Conservation (phyloP, 805 yeast species). For the Ogataea degrootiae region DNA sequence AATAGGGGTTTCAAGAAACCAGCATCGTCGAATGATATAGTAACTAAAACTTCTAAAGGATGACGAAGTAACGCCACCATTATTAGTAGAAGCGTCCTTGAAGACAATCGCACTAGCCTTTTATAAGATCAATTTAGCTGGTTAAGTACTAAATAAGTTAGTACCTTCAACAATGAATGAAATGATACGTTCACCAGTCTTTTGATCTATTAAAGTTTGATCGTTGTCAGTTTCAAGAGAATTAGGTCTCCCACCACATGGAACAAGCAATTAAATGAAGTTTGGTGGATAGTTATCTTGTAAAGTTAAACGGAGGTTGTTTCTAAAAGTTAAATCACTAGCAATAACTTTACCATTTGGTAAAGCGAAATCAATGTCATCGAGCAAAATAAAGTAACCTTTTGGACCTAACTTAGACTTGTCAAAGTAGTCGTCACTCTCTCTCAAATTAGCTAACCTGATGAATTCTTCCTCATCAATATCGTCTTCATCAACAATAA, state of each 20-base stretch:
- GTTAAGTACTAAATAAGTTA: constrained; percentile 89
- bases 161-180: constrained; percentile 98
- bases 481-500: constrained; percentile 86
- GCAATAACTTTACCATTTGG: constrained; percentile 75
- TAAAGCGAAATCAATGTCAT: constrained; percentile 71
- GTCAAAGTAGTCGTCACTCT: constrained; percentile 70
- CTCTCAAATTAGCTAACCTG: constrained; percentile 72
- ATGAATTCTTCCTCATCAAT: constrained; percentile 73
- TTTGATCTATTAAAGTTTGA: constrained; percentile 59
- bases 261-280: constrained; percentile 80
- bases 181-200: constrained; percentile 70
- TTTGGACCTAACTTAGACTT: constrained; percentile 56
- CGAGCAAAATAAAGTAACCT: constrained; percentile 83
- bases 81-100: constrained; percentile 96
- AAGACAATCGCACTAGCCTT: constrained; percentile 80
- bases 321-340: constrained; percentile 87
- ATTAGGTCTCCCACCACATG: constrained; percentile 98
- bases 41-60: constrained; percentile 93
- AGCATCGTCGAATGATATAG: constrained; percentile 83
- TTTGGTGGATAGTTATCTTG: constrained; percentile 54
- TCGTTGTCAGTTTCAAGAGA: constrained; percentile 89
- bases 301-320: constrained; percentile 76
- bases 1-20: constrained; percentile 50
- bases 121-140: constrained; percentile 84
- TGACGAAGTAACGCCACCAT: constrained; percentile 98